Conservation (phyloP, 768 basidiomycete genomes). For the Russula ochroleuca region DNA sequence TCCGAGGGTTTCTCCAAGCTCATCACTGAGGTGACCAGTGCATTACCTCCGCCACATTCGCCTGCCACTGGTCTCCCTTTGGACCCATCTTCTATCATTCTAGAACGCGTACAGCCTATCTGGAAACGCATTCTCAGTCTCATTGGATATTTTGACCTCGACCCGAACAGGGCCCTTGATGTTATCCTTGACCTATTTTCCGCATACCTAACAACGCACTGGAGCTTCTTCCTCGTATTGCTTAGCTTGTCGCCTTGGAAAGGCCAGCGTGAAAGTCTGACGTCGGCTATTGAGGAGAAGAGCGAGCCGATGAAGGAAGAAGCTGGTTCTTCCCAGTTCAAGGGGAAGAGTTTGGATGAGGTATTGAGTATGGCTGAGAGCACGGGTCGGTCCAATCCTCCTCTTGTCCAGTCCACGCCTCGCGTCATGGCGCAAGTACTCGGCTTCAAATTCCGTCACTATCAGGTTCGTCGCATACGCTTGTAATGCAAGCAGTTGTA, state of each 20-base stretch:
- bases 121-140: slow-evolving; percentile 86
- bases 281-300: slow-evolving; percentile 21
- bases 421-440: slow-evolving; percentile 83
- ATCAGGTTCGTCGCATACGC: slow-evolving; percentile 55
- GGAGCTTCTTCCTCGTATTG: slow-evolving; percentile 83
- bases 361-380: slow-evolving; percentile 54
- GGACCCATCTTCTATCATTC: slow-evolving; percentile 54
- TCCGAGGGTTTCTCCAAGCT: slow-evolving; percentile 97
- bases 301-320: slow-evolving; percentile 14
- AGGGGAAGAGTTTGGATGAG: slow-evolving; percentile 63
- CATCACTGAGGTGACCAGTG: slow-evolving; percentile 73
- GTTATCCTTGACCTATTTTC: slow-evolving; percentile 89
- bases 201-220: slow-evolving; percentile 74
- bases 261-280: slow-evolving; percentile 18
- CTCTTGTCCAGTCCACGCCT: slow-evolving; percentile 37
- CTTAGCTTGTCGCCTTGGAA: slow-evolving; percentile 84
- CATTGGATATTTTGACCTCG: slow-evolving; percentile 94
- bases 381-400: slow-evolving; percentile 10
- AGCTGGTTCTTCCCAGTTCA: slow-evolving; percentile 37
- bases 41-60: slow-evolving; percentile 71
- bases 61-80: slow-evolving; percentile 58
- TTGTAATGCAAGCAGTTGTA: slow-evolving; percentile 21
- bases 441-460: slow-evolving; percentile 95
- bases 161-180: slow-evolving; percentile 91
- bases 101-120: slow-evolving; percentile 60